Evolutionary conservation across 768 basidiomycete genomes (phyloP).

Genomic region (Boletus sp.): DNA sequence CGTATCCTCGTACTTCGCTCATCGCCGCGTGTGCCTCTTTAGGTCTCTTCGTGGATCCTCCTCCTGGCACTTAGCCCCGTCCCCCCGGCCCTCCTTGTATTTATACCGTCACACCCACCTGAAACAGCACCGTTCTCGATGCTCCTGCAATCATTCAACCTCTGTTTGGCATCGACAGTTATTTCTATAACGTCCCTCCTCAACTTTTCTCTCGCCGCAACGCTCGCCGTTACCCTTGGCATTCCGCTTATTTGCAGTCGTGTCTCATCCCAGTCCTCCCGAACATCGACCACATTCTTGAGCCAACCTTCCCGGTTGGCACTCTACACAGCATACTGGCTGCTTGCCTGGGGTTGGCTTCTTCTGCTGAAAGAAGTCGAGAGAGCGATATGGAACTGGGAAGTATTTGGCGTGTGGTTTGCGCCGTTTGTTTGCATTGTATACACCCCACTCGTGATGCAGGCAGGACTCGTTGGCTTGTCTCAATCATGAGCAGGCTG

Average conservation of each 20-base stretch:
- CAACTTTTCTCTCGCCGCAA: conserved; percentile 86
- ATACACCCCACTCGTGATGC: conserved; percentile 70
- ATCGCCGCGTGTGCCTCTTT: conserved; percentile 21
- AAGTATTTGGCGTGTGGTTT: conserved; percentile 78
- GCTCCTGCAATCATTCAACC: conserved; percentile 68
- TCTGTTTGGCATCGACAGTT: conserved; percentile 81
- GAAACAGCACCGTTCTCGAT: conserved; percentile 39
- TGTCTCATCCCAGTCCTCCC: conserved; percentile 26
- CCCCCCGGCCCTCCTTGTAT: conserved; percentile 33
- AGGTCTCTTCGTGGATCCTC: conserved; percentile 29
- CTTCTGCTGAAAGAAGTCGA: conserved; percentile 42
- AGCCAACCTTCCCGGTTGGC: conserved; percentile 17
- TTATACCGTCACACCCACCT: conserved; percentile 22
- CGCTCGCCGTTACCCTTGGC: conserved; percentile 61
- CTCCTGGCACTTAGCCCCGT: conserved; percentile 30
- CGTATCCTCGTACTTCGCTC: background rate
- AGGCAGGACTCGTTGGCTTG: conserved; percentile 59
- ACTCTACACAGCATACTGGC: conserved; percentile 37
- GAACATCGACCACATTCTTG: conserved; percentile 20
- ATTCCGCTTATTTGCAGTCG: conserved; percentile 55
- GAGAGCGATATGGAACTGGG: conserved; percentile 70
- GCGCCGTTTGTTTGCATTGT: conserved; percentile 79
- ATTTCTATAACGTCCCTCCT: conserved; percentile 84
- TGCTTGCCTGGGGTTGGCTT: conserved; percentile 61
- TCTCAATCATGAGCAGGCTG: conserved; percentile 2